Evolutionary conservation across 1,284 basidiomycete species (phyloP).

Genomic region (Sporisorium graminicola): DNA sequence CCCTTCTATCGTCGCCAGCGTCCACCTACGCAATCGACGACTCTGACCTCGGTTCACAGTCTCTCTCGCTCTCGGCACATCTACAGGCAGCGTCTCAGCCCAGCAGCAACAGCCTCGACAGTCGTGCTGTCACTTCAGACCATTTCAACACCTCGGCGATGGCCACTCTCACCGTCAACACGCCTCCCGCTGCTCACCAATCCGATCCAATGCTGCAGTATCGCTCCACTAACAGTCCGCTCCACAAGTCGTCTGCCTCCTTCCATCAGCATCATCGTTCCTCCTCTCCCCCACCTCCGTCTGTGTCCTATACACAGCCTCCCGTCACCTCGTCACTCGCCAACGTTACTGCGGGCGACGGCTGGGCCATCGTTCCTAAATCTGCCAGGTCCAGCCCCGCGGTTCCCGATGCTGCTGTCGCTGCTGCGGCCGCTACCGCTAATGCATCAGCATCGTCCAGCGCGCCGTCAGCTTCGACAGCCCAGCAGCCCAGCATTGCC

Average conservation of each 20-base stretch:
- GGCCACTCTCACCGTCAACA: constrained; percentile 45
- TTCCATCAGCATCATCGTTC: constrained; percentile 16
- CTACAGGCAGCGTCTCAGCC: constrained; percentile 9
- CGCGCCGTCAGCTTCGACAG: constrained; percentile 3
- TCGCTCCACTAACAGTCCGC: constrained; percentile 29
- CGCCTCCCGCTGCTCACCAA: constrained; percentile 31
- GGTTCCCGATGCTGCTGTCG: not conserved
- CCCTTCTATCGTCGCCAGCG: constrained; percentile 31
- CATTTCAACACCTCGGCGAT: constrained; percentile 43
- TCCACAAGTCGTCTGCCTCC: constrained; percentile 19
- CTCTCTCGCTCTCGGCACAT: constrained; percentile 12
- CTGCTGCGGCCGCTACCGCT: not conserved
- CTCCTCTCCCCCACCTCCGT: constrained; percentile 25
- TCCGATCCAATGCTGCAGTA: constrained; percentile 43
- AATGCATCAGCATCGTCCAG: not conserved
- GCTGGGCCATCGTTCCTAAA: constrained; percentile 44
- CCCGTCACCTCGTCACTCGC: constrained; percentile 28
- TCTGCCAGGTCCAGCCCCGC: constrained; percentile 3
- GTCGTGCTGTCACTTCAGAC: constrained; percentile 9
- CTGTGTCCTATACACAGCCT: constrained; percentile 37
- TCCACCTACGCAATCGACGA: constrained; percentile 18
- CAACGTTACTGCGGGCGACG: constrained; percentile 40
- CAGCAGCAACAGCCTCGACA: not conserved
- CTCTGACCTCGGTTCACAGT: constrained; percentile 18
- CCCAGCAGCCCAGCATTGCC: constrained; percentile 14